Percentiles rank a stretch among this genome's conserved stretches.
phyloP scores from a whole-genome alignment of 1,284 basidiomycete genomes.

The Kwoniella shivajii region DNA sequence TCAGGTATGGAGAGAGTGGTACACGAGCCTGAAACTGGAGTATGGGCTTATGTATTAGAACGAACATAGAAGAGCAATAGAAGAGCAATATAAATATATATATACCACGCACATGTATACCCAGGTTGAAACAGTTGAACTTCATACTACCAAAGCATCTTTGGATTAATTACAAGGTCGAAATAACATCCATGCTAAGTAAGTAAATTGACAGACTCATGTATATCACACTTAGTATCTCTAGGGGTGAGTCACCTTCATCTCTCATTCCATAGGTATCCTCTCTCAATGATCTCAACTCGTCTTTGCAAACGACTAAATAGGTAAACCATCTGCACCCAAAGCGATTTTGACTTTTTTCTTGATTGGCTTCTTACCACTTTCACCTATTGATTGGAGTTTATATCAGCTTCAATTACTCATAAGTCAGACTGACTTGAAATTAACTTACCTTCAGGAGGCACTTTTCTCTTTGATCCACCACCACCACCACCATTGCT shows the following conservation, averaged over 20 bases:
- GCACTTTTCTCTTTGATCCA: constrained; percentile 28
- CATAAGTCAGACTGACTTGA: neutral
- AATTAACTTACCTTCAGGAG: constrained; percentile 25
- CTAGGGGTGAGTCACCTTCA: too few relatives aligned
- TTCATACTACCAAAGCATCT: too few relatives aligned
- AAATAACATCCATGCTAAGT: too few relatives aligned
- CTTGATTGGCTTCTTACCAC: constrained; percentile 30
- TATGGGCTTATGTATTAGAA: constrained; percentile 24
- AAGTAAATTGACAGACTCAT: too few relatives aligned
- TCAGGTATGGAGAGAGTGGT: constrained; percentile 19
- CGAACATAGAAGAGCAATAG: neutral
- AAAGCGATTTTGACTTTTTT: constrained; percentile 51
- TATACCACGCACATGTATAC: constrained; percentile 1
- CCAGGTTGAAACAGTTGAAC: too few relatives aligned
- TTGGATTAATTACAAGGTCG: too few relatives aligned
- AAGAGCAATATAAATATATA: neutral
- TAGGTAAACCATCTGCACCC: constrained; percentile 48
- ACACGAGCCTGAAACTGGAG: constrained; percentile 27
- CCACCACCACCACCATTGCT: neutral
- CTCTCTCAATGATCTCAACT: too few relatives aligned
- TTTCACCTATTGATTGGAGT: neutral
- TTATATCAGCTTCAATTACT: neutral
- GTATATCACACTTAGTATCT: too few relatives aligned
- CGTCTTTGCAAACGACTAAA: too few relatives aligned
- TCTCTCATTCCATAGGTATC: too few relatives aligned